Evolutionary conservation across 1,284 basidiomycete genomes (phyloP).

Genomic region (Paramarasmius palmivorus): DNA sequence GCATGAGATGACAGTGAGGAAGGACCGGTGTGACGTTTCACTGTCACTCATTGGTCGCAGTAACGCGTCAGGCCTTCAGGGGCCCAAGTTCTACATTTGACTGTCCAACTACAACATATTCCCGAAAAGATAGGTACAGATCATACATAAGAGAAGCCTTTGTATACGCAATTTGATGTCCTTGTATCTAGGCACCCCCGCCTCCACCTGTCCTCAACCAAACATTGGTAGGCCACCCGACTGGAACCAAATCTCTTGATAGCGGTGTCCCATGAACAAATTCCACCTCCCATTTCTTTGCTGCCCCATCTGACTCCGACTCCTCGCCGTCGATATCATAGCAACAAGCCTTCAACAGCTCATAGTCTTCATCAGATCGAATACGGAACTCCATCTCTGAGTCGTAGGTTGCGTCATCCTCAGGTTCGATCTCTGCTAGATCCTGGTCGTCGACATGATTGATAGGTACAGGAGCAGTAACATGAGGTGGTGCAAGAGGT

Average conservation of each 20-base stretch:
- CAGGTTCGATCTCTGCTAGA: background rate
- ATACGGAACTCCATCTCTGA: conserved; percentile 4
- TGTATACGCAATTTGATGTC: too few relatives aligned
- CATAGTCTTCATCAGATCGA: conserved; percentile 2
- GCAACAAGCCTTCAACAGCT: background rate
- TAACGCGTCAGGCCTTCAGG: too few relatives aligned
- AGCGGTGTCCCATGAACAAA: background rate
- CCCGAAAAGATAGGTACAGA: too few relatives aligned
- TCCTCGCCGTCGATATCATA: background rate
- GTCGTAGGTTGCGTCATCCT: background rate
- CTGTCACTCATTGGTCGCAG: too few relatives aligned
- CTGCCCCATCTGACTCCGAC: background rate
- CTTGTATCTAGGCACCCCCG: too few relatives aligned
- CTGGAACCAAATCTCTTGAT: conserved; percentile 3
- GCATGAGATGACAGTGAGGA: too few relatives aligned
- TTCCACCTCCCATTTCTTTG: conserved; percentile 1
- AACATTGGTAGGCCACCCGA: conserved; percentile 2
- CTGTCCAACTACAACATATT: too few relatives aligned
- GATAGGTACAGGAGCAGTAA: too few relatives aligned
- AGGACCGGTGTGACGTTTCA: too few relatives aligned
- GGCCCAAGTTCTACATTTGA: too few relatives aligned
- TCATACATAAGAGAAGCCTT: too few relatives aligned
- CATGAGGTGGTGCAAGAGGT: background rate
- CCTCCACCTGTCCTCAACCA: conserved; percentile 1
- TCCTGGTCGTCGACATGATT: too few relatives aligned